A percentile compares a stretch with the other conserved stretches of the same genome.
These are phyloP conservation scores for Sphagnum fallax DNA, from an alignment of 228 moss, liverwort and hornwort species.

Conservation along the genomic window DNA sequence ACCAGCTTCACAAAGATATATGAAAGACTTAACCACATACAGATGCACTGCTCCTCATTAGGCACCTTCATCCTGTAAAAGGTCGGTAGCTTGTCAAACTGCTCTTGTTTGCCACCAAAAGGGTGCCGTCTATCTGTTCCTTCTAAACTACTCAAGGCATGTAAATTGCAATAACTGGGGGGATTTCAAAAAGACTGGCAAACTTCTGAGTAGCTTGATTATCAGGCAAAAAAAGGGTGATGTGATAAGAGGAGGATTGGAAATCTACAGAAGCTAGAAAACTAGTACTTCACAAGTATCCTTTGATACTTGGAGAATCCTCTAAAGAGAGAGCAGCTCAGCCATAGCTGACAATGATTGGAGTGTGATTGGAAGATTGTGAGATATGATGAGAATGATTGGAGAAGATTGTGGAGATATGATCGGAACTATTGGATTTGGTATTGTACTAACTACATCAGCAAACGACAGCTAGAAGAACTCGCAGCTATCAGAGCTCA, in stretches of 20 bases:
- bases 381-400: background rate
- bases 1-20: slow-evolving; percentile 72
- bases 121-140: slow-evolving; percentile 80
- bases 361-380: slow-evolving; percentile 21
- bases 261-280: no score
- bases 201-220: no score
- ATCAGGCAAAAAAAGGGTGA: no score
- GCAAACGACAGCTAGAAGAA: slow-evolving; percentile 27
- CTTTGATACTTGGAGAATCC: no score
- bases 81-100: slow-evolving; percentile 85
- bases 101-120: slow-evolving; percentile 66
- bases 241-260: no score
- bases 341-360: slow-evolving; percentile 14
- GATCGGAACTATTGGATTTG: no score
- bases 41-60: slow-evolving; percentile 87
- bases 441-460: slow-evolving; percentile 15
- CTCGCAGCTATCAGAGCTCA: slow-evolving; percentile 74
- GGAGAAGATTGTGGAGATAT: no score
- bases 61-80: slow-evolving; percentile 78
- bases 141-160: slow-evolving; percentile 47
- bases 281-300: no score
- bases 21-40: slow-evolving; percentile 85
- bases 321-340: no score
- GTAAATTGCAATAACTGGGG: no score
- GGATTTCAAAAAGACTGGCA: no score